phyloP scores from a whole-genome alignment of 2,329 filamentous ascomycete genomes.

The Paracoccidioides brasiliensis region DNA sequence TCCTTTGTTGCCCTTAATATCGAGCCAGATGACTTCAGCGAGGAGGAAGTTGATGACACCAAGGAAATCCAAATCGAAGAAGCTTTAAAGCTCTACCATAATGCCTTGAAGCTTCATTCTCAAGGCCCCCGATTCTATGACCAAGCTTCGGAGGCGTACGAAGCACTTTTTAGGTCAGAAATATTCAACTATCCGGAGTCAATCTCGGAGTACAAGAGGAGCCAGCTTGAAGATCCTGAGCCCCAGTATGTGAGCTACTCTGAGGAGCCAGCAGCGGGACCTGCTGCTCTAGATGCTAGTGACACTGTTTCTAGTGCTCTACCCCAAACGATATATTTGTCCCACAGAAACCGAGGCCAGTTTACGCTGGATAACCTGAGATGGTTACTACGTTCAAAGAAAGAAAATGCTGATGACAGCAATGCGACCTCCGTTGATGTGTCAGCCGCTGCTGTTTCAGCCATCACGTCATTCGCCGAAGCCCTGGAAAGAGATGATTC shows the following conservation, averaged over 20 bases:
- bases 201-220: conserved; percentile 66
- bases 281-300: conserved; percentile 43
- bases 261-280: conserved; percentile 16
- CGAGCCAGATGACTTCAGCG: conserved; percentile 78
- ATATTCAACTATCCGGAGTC: conserved; percentile 90
- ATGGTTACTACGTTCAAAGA: conserved; percentile 29
- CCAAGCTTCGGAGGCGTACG: conserved; percentile 69
- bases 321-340: conserved; percentile 79
- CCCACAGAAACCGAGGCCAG: conserved; percentile 91
- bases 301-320: conserved; percentile 69
- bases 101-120: conserved; percentile 77
- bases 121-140: conserved; percentile 66
- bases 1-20: conserved; percentile 84
- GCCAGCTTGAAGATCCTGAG: conserved; percentile 33
- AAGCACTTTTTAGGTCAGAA: conserved; percentile 74
- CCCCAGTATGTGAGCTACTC: conserved; percentile 36
- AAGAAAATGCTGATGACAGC: conserved; percentile 6
- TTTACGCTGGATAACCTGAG: conserved; percentile 68
- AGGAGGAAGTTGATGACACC: conserved; percentile 87
- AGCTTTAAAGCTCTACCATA: conserved; percentile 86
- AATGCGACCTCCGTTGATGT: conserved; percentile 14
- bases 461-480: conserved; percentile 44
- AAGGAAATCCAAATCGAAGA: conserved; percentile 97
- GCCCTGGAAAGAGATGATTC: conserved; percentile 53
- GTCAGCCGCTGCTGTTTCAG: conserved; percentile 27